These are phyloP conservation scores for Cladochytrium replicatum DNA, from an alignment of 192 early-diverging fungal genomes.

Conservation along the genomic window DNA sequence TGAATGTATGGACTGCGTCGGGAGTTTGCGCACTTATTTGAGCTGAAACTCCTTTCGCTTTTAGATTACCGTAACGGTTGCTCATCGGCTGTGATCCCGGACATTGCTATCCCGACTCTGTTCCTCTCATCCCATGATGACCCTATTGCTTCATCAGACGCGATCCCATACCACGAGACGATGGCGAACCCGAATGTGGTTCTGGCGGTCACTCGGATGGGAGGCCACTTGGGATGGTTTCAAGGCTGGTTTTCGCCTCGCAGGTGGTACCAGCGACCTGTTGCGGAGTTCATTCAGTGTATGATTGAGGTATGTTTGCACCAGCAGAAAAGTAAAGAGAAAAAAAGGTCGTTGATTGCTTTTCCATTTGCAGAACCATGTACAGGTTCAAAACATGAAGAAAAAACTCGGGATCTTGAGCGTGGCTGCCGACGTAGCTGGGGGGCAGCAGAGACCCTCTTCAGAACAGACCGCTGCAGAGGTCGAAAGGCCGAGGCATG, in stretches of 20 bases:
- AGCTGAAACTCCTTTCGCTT: slow-evolving; percentile 26
- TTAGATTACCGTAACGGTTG: slow-evolving; percentile 27
- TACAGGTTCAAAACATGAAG: too few species aligned
- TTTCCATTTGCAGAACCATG: too few species aligned
- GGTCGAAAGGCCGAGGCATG: too few species aligned
- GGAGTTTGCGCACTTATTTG: slow-evolving; percentile 37
- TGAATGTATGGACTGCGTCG: slow-evolving; percentile 69
- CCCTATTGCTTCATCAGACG: slow-evolving; percentile 62
- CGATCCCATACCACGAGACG: slow-evolving; percentile 64
- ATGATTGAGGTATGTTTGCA: slow-evolving; percentile 24
- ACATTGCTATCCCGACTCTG: slow-evolving; percentile 65
- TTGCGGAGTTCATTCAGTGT: slow-evolving; percentile 30
- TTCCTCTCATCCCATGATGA: slow-evolving; percentile 81
- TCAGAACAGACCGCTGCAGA: too few species aligned
- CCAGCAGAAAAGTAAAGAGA: too few species aligned
- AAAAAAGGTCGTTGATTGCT: too few species aligned
- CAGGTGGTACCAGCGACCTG: slow-evolving; percentile 28
- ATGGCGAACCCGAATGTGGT: slow-evolving; percentile 67
- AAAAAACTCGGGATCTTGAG: too few species aligned
- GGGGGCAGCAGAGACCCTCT: too few species aligned
- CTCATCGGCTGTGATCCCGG: slow-evolving; percentile 27
- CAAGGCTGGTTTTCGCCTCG: slow-evolving; percentile 20
- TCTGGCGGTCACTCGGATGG: slow-evolving; percentile 65
- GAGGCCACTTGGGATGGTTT: slow-evolving; percentile 92
- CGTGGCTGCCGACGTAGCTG: too few species aligned